Evolutionary conservation across 306 rosid genomes (phyloP).

Genomic region (Comarum palustre): DNA sequence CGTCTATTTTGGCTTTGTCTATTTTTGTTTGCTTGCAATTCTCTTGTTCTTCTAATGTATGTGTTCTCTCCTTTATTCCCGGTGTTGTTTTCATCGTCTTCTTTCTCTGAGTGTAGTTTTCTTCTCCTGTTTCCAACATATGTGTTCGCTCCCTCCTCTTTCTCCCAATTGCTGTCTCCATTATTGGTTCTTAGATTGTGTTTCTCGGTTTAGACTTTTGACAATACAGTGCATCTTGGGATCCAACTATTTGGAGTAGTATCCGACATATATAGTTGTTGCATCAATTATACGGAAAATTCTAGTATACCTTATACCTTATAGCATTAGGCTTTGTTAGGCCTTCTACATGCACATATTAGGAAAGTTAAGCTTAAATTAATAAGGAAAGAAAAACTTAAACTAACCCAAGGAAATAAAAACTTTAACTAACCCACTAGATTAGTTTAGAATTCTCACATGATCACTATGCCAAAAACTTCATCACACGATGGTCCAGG

Average conservation of each 20-base stretch:
- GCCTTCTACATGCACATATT: background rate
- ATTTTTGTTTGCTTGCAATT: background rate
- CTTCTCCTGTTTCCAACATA: background rate
- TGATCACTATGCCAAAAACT: too few relatives aligned
- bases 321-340: background rate
- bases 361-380: background rate
- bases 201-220: background rate
- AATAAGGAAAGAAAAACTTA: background rate
- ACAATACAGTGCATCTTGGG: background rate
- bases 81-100: background rate
- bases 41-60: background rate
- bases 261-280: background rate
- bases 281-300: background rate
- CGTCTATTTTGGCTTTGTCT: background rate
- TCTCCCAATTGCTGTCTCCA: background rate
- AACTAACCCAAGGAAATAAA: too few relatives aligned
- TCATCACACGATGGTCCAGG: too few relatives aligned
- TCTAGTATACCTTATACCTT: too few relatives aligned
- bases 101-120: background rate
- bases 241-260: background rate
- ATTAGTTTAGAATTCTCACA: too few relatives aligned
- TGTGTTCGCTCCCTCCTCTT: background rate
- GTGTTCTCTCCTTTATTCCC: background rate
- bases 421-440: too few relatives aligned
- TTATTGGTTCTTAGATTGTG: background rate